Percentiles rank a stretch among this genome's conserved stretches.
phyloP scores from a whole-genome alignment of 2,329 filamentous ascomycete genomes.

The Alternaria novae-zelandiae region DNA sequence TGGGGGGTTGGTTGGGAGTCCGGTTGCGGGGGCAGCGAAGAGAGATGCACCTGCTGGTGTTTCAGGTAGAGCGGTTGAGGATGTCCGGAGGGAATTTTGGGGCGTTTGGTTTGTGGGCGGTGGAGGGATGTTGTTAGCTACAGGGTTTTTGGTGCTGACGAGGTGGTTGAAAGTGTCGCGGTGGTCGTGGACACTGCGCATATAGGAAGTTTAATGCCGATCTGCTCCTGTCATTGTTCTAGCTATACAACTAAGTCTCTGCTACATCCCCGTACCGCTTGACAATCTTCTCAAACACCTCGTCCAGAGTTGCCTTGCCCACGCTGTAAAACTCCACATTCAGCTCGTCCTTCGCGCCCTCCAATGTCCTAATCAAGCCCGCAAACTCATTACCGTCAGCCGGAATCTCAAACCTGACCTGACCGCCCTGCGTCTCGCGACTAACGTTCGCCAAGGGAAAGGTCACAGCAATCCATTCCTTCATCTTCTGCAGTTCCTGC shows the following conservation, averaged over 20 bases:
- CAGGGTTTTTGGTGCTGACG: not conserved
- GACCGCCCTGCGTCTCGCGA: not conserved
- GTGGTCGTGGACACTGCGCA: not conserved
- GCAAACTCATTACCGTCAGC: not conserved
- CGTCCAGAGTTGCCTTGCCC: not conserved
- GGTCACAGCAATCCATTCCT: not conserved
- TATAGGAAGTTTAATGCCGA: not conserved
- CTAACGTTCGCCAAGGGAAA: not conserved
- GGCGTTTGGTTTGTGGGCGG: not conserved
- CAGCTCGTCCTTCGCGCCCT: not conserved
- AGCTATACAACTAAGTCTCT: not conserved
- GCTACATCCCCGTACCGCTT: not conserved
- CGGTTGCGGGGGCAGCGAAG: slow-evolving; percentile 54
- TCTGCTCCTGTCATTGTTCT: not conserved
- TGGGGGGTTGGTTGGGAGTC: slow-evolving; percentile 59
- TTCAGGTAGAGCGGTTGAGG: not conserved
- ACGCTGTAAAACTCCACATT: not conserved
- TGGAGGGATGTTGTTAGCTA: not conserved
- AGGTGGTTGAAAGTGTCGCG: not conserved
- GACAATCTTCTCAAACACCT: not conserved
- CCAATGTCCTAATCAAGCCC: not conserved
- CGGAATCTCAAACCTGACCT: not conserved
- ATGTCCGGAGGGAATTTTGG: not conserved
- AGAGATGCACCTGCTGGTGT: not conserved
- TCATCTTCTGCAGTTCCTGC: not conserved